A percentile compares a stretch with the other conserved stretches of the same genome.
Evolutionary conservation across 2,329 filamentous ascomycete genomes (phyloP).

Genomic region (Penicillium freii): DNA sequence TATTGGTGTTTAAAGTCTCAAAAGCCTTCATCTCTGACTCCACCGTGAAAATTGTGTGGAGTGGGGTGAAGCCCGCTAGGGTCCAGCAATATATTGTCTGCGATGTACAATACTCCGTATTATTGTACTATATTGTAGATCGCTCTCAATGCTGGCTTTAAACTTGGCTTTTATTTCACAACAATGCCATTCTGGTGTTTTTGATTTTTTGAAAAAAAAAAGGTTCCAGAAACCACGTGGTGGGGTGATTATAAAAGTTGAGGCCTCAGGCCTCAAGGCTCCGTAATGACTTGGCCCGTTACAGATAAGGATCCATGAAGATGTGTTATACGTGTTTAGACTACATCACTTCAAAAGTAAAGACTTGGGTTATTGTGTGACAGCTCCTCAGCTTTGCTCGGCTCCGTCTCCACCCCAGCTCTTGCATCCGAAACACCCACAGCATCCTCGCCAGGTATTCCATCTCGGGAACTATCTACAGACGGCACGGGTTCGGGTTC

Average conservation of each 20-base stretch:
- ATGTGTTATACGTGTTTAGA: background rate
- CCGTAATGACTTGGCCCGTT: background rate
- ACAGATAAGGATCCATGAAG: constrained; percentile 1
- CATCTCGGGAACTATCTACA: background rate
- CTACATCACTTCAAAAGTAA: constrained; percentile 20
- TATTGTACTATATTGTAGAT: background rate
- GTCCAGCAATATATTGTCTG: background rate
- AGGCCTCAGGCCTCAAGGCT: background rate
- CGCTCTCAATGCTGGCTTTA: background rate
- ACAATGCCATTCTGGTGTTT: background rate
- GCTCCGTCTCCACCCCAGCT: background rate
- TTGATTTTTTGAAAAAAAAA: background rate
- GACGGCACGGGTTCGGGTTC: constrained; percentile 12
- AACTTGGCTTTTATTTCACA: background rate
- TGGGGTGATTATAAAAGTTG: background rate
- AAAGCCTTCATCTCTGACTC: constrained; percentile 1
- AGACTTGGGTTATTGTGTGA: constrained; percentile 19
- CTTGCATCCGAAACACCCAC: background rate
- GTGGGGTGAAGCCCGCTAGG: constrained; percentile 2
- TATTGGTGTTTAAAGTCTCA: background rate
- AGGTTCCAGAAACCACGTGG: background rate
- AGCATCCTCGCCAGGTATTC: background rate
- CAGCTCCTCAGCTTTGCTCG: constrained; percentile 17
- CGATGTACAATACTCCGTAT: background rate
- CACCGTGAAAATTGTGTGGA: constrained; percentile 2